A percentile compares a stretch with the other conserved stretches of the same genome.
Conservation (phyloP, 2,329 filamentous ascomycete species). For the Colletotrichum chlorophyti region DNA sequence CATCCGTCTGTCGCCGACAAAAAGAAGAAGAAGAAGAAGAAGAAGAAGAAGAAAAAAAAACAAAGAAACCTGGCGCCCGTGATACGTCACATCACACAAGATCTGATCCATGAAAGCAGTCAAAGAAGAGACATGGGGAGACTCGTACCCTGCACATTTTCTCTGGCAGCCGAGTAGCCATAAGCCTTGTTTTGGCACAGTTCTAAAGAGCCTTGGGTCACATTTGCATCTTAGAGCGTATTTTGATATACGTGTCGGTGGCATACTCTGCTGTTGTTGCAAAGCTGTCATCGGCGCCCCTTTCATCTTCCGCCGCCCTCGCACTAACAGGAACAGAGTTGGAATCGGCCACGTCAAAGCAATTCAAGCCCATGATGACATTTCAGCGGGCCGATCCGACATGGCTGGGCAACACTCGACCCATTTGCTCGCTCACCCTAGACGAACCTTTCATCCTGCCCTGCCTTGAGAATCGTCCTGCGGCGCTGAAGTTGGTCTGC, state of each 20-base stretch:
- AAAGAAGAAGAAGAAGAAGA: no score
- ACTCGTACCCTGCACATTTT: conserved; percentile 31
- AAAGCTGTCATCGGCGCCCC: neutral
- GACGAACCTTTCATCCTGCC: neutral
- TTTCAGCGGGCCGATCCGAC: conserved; percentile 39
- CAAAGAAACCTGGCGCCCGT: conserved; percentile 36
- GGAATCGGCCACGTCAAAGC: neutral
- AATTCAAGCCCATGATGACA: neutral
- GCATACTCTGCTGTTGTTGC: neutral
- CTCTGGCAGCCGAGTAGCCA: conserved; percentile 36
- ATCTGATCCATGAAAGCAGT: conserved; percentile 47
- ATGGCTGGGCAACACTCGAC: conserved; percentile 20
- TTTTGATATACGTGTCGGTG: conserved; percentile 14
- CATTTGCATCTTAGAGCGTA: neutral
- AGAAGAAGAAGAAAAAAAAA: no score
- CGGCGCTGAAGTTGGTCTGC: conserved; percentile 5
- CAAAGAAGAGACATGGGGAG: conserved; percentile 37
- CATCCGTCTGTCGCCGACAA: neutral
- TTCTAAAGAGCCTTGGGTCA: conserved; percentile 3
- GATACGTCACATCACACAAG: conserved; percentile 59
- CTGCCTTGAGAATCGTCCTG: neutral
- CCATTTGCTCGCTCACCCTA: conserved; percentile 5
- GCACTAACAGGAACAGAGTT: neutral
- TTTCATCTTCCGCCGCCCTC: neutral
- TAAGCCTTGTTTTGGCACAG: neutral